These are phyloP conservation scores for Allomyces javanicus DNA, from an alignment of 192 early-diverging fungal genomes.

Conservation along the genomic window DNA sequence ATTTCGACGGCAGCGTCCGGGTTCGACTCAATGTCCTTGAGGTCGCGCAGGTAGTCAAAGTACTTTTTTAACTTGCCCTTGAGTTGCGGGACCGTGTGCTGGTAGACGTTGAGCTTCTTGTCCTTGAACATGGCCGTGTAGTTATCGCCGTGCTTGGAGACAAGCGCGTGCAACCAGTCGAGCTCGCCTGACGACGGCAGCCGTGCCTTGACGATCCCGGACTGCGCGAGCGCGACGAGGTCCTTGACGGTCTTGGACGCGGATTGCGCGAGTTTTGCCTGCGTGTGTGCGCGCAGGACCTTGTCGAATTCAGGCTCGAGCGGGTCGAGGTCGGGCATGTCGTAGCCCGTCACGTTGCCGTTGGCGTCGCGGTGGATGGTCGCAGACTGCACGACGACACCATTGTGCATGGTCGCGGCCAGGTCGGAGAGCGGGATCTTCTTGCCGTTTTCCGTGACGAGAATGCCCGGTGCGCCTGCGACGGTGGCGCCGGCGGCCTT, in stretches of 20 bases:
- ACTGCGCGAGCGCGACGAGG: too few species aligned
- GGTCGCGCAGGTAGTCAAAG: slow-evolving; percentile 4
- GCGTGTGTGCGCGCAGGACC: slow-evolving; percentile 31
- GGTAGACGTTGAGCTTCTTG: slow-evolving; percentile 43
- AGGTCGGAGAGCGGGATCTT: too few species aligned
- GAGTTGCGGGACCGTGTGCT: slow-evolving; percentile 42
- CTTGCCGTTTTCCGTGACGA: too few species aligned
- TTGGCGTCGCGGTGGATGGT: slow-evolving; percentile 37
- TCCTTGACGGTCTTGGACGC: too few species aligned
- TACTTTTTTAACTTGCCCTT: slow-evolving; percentile 33
- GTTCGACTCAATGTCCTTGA: too few species aligned
- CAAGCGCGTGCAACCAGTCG: slow-evolving; percentile 29
- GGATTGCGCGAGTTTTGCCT: slow-evolving; percentile 6
- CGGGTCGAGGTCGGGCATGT: not conserved
- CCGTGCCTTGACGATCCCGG: slow-evolving; percentile 16
- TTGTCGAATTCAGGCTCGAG: not conserved
- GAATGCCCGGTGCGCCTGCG: slow-evolving; percentile 12
- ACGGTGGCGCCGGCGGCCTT: slow-evolving; percentile 32
- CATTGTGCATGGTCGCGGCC: too few species aligned
- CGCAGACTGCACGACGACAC: too few species aligned
- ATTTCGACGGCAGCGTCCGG: too few species aligned
- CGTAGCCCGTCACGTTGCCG: slow-evolving; percentile 9
- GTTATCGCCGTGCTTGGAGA: slow-evolving; percentile 49
- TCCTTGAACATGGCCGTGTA: slow-evolving; percentile 66
- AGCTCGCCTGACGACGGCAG: slow-evolving; percentile 35